Conservation (phyloP, 495 filamentous ascomycete species). For the Aspergillus olivimuriae region DNA sequence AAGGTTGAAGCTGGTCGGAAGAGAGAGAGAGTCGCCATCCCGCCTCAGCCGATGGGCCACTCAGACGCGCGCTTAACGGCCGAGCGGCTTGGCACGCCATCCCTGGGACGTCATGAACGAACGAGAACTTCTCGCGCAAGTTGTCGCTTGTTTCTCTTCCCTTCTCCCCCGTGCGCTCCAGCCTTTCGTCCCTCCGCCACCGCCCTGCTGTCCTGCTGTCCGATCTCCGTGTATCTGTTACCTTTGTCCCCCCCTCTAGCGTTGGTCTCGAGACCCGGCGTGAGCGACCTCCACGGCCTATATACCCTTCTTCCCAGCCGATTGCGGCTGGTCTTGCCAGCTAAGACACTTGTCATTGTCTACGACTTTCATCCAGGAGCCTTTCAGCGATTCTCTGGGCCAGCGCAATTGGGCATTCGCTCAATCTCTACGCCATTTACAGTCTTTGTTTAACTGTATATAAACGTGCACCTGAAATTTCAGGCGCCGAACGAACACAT, state of each 20-base stretch:
- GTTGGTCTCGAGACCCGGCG: too few species aligned
- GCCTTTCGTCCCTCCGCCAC: constrained; percentile 6
- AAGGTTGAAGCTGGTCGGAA: background rate
- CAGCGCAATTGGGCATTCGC: constrained; percentile 3
- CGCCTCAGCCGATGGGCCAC: constrained; percentile 12
- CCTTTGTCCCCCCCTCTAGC: background rate
- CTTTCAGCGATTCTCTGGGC: constrained; percentile 1
- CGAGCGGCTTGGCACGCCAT: constrained; percentile 12
- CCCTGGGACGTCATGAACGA: constrained; percentile 20
- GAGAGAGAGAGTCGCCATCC: background rate
- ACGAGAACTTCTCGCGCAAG: constrained; percentile 6
- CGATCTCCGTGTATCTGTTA: background rate
- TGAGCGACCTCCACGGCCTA: constrained; percentile 3
- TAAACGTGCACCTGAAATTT: constrained; percentile 8
- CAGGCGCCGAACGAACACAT: constrained; percentile 7
- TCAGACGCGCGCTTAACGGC: constrained; percentile 17
- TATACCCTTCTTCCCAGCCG: constrained; percentile 1
- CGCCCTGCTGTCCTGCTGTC: background rate
- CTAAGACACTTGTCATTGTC: constrained; percentile 7
- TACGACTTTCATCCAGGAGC: constrained; percentile 7
- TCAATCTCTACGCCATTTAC: constrained; percentile 1
- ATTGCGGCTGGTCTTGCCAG: constrained; percentile 4
- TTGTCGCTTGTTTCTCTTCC: constrained; percentile 16
- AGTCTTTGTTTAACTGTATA: background rate
- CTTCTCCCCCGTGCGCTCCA: constrained; percentile 4